Evolutionary conservation across 305 asterid genomes (phyloP).

Genomic region (Rubia balearica): DNA sequence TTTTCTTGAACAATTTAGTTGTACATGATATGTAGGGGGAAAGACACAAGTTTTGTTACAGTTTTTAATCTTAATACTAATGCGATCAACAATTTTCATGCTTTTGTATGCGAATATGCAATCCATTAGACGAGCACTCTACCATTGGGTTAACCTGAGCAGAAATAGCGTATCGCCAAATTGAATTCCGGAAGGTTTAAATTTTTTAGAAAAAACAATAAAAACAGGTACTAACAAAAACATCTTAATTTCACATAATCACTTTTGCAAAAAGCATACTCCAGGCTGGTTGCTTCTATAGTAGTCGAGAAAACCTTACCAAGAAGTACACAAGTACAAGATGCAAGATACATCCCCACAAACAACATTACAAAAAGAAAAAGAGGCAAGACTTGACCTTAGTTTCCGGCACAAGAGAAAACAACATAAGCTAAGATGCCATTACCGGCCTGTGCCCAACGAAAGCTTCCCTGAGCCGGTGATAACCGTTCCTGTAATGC

Average conservation of each 20-base stretch:
- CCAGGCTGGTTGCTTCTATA: neutral
- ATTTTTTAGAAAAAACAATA: too few relatives aligned
- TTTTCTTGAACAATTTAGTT: neutral
- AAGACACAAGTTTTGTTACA: neutral
- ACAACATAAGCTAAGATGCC: conserved; percentile 36
- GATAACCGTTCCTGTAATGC: conserved; percentile 71
- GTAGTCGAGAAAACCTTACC: neutral
- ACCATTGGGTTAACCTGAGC: too few relatives aligned
- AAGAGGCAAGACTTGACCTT: neutral
- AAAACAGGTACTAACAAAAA: too few relatives aligned
- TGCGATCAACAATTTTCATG: neutral
- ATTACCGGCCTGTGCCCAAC: conserved; percentile 39
- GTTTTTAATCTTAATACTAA: neutral
- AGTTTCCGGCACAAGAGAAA: neutral
- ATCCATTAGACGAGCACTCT: too few relatives aligned
- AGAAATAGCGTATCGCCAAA: too few relatives aligned
- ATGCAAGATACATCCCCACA: conserved; percentile 4
- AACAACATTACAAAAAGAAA: neutral
- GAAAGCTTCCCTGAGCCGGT: conserved; percentile 56
- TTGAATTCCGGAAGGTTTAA: too few relatives aligned
- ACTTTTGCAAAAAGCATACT: too few relatives aligned
- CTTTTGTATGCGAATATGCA: too few relatives aligned
- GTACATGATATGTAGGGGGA: neutral
- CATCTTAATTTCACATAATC: too few relatives aligned
- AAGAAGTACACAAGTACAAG: neutral